phyloP scores from a whole-genome alignment of 305 asterid genomes.

The Solanum aculeatissimum region DNA sequence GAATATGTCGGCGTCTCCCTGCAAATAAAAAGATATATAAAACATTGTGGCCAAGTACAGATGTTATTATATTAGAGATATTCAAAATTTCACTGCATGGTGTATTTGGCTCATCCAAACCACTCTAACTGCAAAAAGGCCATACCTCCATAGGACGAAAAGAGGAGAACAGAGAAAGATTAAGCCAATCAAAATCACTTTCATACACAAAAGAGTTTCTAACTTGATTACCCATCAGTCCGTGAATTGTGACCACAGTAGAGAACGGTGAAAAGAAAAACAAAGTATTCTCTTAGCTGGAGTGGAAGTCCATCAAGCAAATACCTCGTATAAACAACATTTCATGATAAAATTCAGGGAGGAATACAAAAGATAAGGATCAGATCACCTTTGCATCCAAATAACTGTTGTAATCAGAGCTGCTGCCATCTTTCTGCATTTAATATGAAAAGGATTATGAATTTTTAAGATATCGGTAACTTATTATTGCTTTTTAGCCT shows the following conservation, averaged over 20 bases:
- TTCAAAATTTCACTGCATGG: not conserved
- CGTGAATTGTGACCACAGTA: not conserved
- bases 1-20: slow-evolving; percentile 99
- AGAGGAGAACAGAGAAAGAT: not conserved
- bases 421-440: slow-evolving; percentile 86
- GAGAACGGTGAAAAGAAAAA: not conserved
- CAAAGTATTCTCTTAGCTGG: not conserved
- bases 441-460: not conserved
- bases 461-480: not conserved
- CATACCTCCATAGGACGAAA: not conserved
- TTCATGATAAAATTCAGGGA: not conserved
- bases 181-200: not conserved
- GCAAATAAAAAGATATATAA: slow-evolving; percentile 3
- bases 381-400: slow-evolving; percentile 72
- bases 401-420: slow-evolving; percentile 64
- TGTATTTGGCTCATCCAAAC: not conserved
- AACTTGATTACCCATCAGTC: not conserved
- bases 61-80: not conserved
- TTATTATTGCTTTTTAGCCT: not conserved
- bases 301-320: not conserved
- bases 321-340: not conserved
- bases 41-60: not conserved
- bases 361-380: not conserved
- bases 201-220: not conserved
- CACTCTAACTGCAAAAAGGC: not conserved